Evolutionary conservation across 352 stramenopile genomes (phyloP), one percentile per base, ranked within the genome.

Genomic region (Elongisporangium undulatum): DNA sequence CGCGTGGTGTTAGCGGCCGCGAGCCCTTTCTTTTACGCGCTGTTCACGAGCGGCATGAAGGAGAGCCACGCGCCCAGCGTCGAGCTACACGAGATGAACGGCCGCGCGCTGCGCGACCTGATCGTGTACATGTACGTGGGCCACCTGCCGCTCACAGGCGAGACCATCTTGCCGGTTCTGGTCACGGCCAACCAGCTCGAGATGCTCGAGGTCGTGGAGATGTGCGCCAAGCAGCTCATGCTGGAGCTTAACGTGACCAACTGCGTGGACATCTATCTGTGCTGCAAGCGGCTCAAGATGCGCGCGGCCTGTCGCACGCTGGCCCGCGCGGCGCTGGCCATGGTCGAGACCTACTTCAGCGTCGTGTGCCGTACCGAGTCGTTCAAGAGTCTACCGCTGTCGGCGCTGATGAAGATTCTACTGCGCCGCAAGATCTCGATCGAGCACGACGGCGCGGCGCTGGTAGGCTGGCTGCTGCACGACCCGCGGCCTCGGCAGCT

Each of bases 1-100:
- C 78, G 82, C 48, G 67, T 92, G 22, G 63, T 92, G 29, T 64
- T 92, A 7, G 80, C 80, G 41, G 68, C 68, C 2, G 74, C 75
- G 20, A 89, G 80, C 58, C 78, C 79, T 13, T 92, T 89, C 56
- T 92, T 92, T 61, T 69, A 77, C 55, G 82, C 82, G 49, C 67
- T 92, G 5, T 92, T 92, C 63, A 92, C 80, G 1, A 81, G 67
- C 69, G 82, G 82, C 39, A 89, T 92, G 82, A 77, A 78, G 29
- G 82, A 92, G 58, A 80, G 70, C 7, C 58, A 24, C 17, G 67
- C 62, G 21, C 58, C 64, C 17, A 59, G 72, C 41, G 68, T 92
- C 55, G 70, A 81, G n/a, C 66, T 92, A 19, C 68, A 79, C 51
- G 78, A 75, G 4, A 59, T 87, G n/a, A 67, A 85, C 23, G 49